A percentile compares a stretch with the other conserved stretches of the same genome.
phyloP scores from a whole-genome alignment of 306 rosid species.

The Sicyos baderoa region DNA sequence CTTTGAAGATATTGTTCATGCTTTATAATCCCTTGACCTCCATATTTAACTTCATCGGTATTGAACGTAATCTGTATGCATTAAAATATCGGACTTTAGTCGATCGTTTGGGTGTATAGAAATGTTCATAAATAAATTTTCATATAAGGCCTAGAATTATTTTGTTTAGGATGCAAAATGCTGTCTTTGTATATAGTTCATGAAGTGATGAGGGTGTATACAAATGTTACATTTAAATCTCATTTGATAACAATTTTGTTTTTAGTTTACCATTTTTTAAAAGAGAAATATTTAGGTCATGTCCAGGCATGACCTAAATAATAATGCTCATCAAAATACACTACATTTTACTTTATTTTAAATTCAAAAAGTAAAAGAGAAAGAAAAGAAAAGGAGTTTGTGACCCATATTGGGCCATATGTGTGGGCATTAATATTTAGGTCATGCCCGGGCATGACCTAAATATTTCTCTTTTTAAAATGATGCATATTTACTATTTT shows the following conservation, averaged over 20 bases:
- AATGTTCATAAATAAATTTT: not conserved
- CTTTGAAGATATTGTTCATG: slow-evolving; percentile 48
- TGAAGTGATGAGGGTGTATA: not conserved
- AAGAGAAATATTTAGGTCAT: too few relatives aligned
- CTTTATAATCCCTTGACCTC: slow-evolving; percentile 67
- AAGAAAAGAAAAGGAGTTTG: too few relatives aligned
- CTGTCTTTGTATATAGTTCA: not conserved
- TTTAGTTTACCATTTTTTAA: not conserved
- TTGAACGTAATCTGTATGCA: slow-evolving; percentile 55
- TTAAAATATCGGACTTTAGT: slow-evolving; percentile 4
- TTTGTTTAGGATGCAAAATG: not conserved
- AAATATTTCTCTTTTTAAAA: too few relatives aligned
- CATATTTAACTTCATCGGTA: slow-evolving; percentile 69
- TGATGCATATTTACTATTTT: not conserved
- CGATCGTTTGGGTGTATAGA: not conserved
- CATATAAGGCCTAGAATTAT: not conserved
- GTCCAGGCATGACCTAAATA: too few relatives aligned
- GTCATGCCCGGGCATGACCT: too few relatives aligned
- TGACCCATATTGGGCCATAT: too few relatives aligned
- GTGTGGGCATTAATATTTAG: too few relatives aligned
- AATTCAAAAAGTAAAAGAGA: too few relatives aligned
- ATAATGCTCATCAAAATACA: too few relatives aligned
- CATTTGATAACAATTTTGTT: not conserved
- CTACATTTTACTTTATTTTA: too few relatives aligned
- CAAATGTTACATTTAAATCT: not conserved